Evolutionary conservation across 805 yeast genomes (phyloP).

Genomic region (Komagataella kurtzmanii): DNA sequence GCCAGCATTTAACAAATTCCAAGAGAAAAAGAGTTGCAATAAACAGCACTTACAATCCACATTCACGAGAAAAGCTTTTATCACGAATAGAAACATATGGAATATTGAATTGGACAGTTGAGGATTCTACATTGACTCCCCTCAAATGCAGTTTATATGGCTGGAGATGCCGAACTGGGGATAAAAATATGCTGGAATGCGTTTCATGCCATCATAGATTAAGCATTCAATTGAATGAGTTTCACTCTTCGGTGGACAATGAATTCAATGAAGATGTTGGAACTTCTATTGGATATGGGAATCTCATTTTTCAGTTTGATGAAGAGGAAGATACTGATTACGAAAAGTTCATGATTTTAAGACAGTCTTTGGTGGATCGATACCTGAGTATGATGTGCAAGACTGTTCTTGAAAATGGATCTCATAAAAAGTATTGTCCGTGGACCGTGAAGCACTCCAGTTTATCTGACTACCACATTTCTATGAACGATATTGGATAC

Average conservation of each 20-base stretch:
- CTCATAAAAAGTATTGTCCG: conserved; percentile 8
- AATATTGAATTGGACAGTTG: conserved; percentile 32
- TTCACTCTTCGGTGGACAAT: conserved; percentile 2
- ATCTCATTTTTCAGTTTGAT: conserved; percentile 8
- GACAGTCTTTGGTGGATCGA: conserved; percentile 12
- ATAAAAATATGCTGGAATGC: conserved; percentile 20
- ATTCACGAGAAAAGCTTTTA: conserved; percentile 18
- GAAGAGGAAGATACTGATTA: conserved; percentile 9
- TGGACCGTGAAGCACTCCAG: conserved; percentile 7
- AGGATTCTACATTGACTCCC: conserved; percentile 22
- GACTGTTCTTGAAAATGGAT: conserved; percentile 16
- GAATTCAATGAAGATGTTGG: conserved; percentile 2
- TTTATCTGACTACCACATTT: conserved; percentile 12
- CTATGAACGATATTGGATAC: conserved; percentile 12
- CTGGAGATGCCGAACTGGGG: conserved; percentile 29
- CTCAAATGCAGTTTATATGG: conserved; percentile 36
- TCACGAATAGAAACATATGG: conserved; percentile 29
- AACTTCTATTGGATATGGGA: conserved; percentile 1
- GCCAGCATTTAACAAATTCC: neutral
- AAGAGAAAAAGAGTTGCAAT: neutral
- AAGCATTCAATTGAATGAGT: conserved; percentile 12
- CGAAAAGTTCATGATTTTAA: conserved; percentile 5
- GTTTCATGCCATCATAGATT: conserved; percentile 18
- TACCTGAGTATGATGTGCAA: conserved; percentile 10
- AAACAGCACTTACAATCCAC: conserved; percentile 21